A percentile compares a stretch with the other conserved stretches of the same genome.
Evolutionary conservation across 106 monocot species (phyloP).

Genomic region (Agapanthus africanus): DNA sequence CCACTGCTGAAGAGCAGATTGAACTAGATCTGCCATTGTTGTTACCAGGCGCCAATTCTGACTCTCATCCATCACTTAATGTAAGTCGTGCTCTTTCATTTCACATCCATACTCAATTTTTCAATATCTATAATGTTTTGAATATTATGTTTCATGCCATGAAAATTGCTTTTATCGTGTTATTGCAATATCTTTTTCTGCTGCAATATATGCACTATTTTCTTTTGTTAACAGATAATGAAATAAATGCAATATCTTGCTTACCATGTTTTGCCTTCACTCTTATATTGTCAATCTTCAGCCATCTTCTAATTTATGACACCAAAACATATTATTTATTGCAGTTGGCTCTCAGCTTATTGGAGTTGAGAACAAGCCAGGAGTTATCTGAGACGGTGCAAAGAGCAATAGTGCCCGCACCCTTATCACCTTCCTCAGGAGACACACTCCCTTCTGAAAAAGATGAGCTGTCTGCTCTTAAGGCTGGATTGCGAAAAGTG

Average conservation of each 20-base stretch:
- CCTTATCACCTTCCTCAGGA: conserved; percentile 30
- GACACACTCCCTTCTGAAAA: conserved; percentile 25
- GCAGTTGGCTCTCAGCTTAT: conserved; percentile 60
- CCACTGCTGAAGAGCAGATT: conserved; percentile 40
- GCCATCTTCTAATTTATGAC: neutral
- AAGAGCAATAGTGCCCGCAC: conserved; percentile 25
- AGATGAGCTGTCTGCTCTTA: conserved; percentile 71
- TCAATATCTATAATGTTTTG: neutral
- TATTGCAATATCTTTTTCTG: neutral
- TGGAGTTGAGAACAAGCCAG: conserved; percentile 48
- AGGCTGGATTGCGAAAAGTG: conserved; percentile 72
- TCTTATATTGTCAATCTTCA: neutral
- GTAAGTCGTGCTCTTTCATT: conserved; percentile 23
- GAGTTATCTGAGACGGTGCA: conserved; percentile 42
- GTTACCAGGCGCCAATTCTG: conserved; percentile 18
- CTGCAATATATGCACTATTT: neutral
- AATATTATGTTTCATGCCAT: neutral
- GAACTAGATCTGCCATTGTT: conserved; percentile 55
- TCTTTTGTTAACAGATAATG: neutral
- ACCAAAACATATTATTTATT: conserved; percentile 2
- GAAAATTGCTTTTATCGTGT: neutral
- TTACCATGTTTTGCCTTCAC: neutral
- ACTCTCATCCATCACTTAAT: conserved; percentile 40
- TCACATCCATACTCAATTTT: neutral
- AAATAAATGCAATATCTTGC: neutral